A percentile compares a stretch with the other conserved stretches of the same genome.
Evolutionary conservation across 331 rosid species (phyloP).

Genomic region (Telfairia occidentalis): DNA sequence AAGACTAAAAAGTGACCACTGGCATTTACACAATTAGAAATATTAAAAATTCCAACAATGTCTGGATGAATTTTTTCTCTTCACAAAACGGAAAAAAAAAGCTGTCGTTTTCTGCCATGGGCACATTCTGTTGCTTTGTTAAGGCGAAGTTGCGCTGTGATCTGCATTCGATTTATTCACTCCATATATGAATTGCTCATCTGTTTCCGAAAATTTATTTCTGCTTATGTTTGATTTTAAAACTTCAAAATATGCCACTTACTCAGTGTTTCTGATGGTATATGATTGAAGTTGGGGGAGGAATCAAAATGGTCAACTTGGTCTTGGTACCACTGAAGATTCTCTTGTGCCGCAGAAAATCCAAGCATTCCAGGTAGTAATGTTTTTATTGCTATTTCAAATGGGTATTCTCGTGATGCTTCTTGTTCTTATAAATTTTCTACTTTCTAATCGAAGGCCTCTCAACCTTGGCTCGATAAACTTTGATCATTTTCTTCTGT

Average conservation of each 20-base stretch:
- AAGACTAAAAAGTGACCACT: too few relatives aligned
- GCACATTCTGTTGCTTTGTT: not conserved
- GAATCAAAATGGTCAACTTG: conserved; percentile 93
- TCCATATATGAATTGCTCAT: not conserved
- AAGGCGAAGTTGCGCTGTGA: not conserved
- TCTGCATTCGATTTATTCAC: not conserved
- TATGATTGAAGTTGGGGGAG: conserved; percentile 76
- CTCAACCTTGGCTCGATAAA: not conserved
- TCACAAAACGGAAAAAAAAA: not conserved
- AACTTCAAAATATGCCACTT: not conserved
- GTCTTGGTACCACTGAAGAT: conserved; percentile 76
- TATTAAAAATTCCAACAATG: too few relatives aligned
- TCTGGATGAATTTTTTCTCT: too few relatives aligned
- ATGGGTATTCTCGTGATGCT: not conserved
- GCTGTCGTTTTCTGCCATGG: not conserved
- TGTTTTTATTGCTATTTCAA: conserved; percentile 4
- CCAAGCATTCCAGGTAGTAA: conserved; percentile 60
- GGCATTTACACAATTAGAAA: too few relatives aligned
- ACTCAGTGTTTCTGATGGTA: conserved; percentile 1
- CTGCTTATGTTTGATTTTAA: not conserved
- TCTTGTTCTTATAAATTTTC: not conserved
- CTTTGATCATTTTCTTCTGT: not conserved
- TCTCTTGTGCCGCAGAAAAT: conserved; percentile 76
- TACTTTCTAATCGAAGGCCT: not conserved
- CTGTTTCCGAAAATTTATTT: not conserved